Conservation (phyloP, 2,329 filamentous ascomycete genomes). For the Monilinia fructigena region DNA sequence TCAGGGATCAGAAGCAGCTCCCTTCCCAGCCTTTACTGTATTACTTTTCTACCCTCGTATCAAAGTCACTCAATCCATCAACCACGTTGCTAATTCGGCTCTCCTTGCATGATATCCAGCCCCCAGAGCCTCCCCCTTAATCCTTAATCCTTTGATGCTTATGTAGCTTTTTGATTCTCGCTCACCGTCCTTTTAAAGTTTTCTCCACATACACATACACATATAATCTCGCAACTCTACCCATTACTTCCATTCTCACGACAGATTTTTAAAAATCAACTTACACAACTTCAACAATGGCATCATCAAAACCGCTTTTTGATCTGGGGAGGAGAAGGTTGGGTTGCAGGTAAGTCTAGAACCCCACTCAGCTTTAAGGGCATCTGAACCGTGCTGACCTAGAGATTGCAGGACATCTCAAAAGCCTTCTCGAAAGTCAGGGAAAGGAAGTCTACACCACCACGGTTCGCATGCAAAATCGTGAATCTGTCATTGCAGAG, state of each 20-base stretch:
- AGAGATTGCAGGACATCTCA: slow-evolving; percentile 50
- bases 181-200: slow-evolving; percentile 19
- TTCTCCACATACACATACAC: neutral
- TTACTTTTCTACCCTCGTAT: neutral
- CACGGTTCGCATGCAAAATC: slow-evolving; percentile 64
- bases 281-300: slow-evolving; percentile 22
- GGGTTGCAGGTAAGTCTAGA: slow-evolving; percentile 44
- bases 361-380: slow-evolving; percentile 4
- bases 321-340: slow-evolving; percentile 63
- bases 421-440: slow-evolving; percentile 55
- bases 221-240: neutral
- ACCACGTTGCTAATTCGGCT: slow-evolving; percentile 4
- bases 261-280: neutral
- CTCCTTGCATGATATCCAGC: slow-evolving; percentile 21
- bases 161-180: slow-evolving; percentile 1
- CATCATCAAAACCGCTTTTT: slow-evolving; percentile 46
- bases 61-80: slow-evolving; percentile 8
- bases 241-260: neutral
- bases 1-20: slow-evolving; percentile 13
- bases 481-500: slow-evolving; percentile 54
- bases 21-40: slow-evolving; percentile 2
- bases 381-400: slow-evolving; percentile 19
- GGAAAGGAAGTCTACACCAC: slow-evolving; percentile 60
- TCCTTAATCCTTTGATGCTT: slow-evolving; percentile 15
- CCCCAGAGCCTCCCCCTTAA: slow-evolving; percentile 14